Evolutionary conservation across 768 basidiomycete species (phyloP).

Genomic region (Tulasnella sp.): DNA sequence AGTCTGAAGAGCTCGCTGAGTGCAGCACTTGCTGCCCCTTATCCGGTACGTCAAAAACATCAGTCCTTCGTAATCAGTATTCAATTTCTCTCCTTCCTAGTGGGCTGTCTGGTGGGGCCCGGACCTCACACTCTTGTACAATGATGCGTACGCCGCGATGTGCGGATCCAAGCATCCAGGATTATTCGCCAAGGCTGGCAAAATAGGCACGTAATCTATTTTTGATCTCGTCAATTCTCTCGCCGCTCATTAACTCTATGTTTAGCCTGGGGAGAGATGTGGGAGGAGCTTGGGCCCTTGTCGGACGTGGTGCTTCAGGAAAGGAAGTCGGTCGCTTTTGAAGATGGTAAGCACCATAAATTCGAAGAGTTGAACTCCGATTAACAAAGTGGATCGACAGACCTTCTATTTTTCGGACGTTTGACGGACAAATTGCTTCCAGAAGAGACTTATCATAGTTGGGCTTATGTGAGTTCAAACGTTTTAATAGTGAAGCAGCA

Average conservation of each 20-base stretch:
- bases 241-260: neutral
- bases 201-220: neutral
- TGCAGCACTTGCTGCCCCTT: slow-evolving; percentile 14
- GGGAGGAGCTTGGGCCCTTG: slow-evolving; percentile 20
- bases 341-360: slow-evolving; percentile 16
- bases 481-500: neutral
- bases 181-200: slow-evolving; percentile 19
- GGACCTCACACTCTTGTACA: slow-evolving; percentile 18
- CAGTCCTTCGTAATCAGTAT: neutral
- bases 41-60: slow-evolving; percentile 3
- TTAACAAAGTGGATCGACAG: slow-evolving; percentile 1
- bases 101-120: slow-evolving; percentile 21
- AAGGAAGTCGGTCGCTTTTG: slow-evolving; percentile 16
- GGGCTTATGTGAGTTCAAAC: neutral
- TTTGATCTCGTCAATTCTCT: neutral
- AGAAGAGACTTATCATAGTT: slow-evolving; percentile 20
- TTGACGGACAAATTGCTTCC: slow-evolving; percentile 18
- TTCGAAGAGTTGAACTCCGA: neutral
- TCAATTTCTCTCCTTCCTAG: neutral
- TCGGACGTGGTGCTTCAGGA: slow-evolving; percentile 13
- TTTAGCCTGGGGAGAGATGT: slow-evolving; percentile 20
- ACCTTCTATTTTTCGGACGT: slow-evolving; percentile 19
- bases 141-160: slow-evolving; percentile 21
- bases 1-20: slow-evolving; percentile 15
- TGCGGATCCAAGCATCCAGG: slow-evolving; percentile 19